Evolutionary conservation across 2,329 filamentous ascomycete genomes (phyloP).

Genomic region (Botrytis cinerea): DNA sequence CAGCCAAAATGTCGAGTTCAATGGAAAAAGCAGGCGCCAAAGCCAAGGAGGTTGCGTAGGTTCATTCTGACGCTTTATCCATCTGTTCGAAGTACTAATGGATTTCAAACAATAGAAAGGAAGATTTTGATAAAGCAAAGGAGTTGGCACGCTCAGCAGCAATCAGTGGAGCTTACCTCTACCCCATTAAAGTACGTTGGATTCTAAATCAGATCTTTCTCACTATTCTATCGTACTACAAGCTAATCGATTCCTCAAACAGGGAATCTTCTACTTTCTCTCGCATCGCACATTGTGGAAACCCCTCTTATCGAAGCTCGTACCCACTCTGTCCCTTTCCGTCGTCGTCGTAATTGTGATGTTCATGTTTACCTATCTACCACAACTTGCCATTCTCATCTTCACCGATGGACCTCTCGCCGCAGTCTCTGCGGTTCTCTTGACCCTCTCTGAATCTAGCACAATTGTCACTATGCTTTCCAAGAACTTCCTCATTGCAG

Average conservation of each 20-base stretch:
- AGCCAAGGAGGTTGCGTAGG: conserved; percentile 43
- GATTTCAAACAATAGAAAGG: conserved; percentile 49
- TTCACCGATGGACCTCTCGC: conserved; percentile 84
- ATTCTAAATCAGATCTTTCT: neutral
- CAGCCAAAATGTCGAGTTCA: conserved; percentile 33
- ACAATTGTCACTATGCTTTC: conserved; percentile 58
- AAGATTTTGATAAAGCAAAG: conserved; percentile 71
- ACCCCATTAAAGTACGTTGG: conserved; percentile 68
- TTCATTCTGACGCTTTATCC: conserved; percentile 15
- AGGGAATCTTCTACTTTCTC: conserved; percentile 62
- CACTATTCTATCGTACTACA: conserved; percentile 24
- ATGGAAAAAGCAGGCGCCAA: conserved; percentile 38
- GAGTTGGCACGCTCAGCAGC: conserved; percentile 67
- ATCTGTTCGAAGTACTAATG: neutral
- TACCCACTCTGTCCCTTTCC: conserved; percentile 68
- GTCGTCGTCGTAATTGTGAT: conserved; percentile 72
- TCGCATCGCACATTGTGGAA: conserved; percentile 59
- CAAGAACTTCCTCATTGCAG: conserved; percentile 74
- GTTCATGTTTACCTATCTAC: conserved; percentile 85
- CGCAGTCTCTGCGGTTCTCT: conserved; percentile 68
- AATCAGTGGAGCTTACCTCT: conserved; percentile 77
- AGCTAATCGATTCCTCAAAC: conserved; percentile 24
- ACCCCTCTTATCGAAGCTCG: conserved; percentile 56
- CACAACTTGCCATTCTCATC: conserved; percentile 79
- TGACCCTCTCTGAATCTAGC: conserved; percentile 65